These are phyloP conservation scores for Suillus plorans DNA, from an alignment of 768 basidiomycete species.

Conservation along the genomic window DNA sequence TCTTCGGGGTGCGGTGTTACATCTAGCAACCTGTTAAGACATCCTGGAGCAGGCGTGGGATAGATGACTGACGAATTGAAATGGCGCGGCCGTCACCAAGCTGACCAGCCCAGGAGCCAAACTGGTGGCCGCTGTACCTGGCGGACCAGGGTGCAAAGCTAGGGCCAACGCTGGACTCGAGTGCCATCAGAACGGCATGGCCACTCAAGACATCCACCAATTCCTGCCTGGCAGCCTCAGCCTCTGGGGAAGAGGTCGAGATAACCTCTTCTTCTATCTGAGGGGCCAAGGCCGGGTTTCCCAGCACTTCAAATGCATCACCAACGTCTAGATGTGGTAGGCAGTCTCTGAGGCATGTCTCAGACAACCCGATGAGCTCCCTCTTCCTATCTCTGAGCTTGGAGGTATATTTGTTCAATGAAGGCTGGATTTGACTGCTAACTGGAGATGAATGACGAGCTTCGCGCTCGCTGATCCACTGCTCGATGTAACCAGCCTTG, in stretches of 20 bases:
- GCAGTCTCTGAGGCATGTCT: conserved; percentile 67
- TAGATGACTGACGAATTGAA: conserved; percentile 58
- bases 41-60: conserved; percentile 1
- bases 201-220: conserved; percentile 84
- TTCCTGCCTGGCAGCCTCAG: conserved; percentile 56
- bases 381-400: conserved; percentile 51
- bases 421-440: conserved; percentile 7
- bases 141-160: conserved; percentile 72
- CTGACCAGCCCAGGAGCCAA: conserved; percentile 90
- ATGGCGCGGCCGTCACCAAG: conserved; percentile 95
- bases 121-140: conserved; percentile 90
- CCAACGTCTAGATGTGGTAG: conserved; percentile 86
- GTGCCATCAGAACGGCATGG: conserved; percentile 63
- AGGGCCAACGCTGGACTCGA: conserved; percentile 19
- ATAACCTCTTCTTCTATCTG: conserved; percentile 29
- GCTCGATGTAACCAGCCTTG: conserved; percentile 66
- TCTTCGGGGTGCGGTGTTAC: conserved; percentile 72
- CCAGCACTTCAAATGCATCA: conserved; percentile 71
- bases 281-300: conserved; percentile 51
- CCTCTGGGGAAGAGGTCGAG: conserved; percentile 22
- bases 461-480: conserved; percentile 73
- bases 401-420: conserved; percentile 48
- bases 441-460: conserved; percentile 36
- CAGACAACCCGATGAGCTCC: conserved; percentile 72
- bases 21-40: conserved; percentile 41